Percentiles rank a stretch among this genome's conserved stretches.
Conservation (phyloP, 139 green algal genomes). For the Coelastrella sp. region DNA sequence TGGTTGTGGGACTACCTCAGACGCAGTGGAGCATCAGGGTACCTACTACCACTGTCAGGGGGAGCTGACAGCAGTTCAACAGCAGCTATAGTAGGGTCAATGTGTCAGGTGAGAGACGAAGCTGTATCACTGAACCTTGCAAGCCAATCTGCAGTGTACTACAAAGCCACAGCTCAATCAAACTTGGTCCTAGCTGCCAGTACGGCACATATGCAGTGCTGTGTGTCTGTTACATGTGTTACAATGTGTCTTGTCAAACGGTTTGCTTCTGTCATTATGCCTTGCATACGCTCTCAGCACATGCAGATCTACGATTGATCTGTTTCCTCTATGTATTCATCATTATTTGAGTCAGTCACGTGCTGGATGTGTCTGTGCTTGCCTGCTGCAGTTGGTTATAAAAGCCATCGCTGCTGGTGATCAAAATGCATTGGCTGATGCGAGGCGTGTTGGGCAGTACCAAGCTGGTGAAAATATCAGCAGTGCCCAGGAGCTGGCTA, state of each 20-base stretch:
- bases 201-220: too few relatives aligned
- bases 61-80: conserved; percentile 88
- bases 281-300: too few relatives aligned
- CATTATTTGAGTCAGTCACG: neutral
- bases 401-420: conserved; percentile 73
- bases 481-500: conserved; percentile 74
- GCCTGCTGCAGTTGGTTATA: conserved; percentile 63
- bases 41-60: conserved; percentile 93
- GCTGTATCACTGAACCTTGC: too few relatives aligned
- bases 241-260: too few relatives aligned
- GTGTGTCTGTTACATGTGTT: too few relatives aligned
- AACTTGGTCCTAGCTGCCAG: too few relatives aligned
- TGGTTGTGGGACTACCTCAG: conserved; percentile 99
- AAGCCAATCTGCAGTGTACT: too few relatives aligned
- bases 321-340: neutral
- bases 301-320: neutral
- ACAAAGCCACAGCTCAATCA: too few relatives aligned
- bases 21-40: conserved; percentile 87
- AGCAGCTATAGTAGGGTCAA: conserved; percentile 95
- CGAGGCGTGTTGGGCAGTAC: conserved; percentile 80
- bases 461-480: conserved; percentile 18
- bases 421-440: conserved; percentile 76
- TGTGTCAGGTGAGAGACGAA: conserved; percentile 88
- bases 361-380: conserved; percentile 3
- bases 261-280: too few relatives aligned